A percentile compares a stretch with the other conserved stretches of the same genome.
Conservation (phyloP, 2,329 filamentous ascomycete genomes). For the Trichoderma citrinoviride region DNA sequence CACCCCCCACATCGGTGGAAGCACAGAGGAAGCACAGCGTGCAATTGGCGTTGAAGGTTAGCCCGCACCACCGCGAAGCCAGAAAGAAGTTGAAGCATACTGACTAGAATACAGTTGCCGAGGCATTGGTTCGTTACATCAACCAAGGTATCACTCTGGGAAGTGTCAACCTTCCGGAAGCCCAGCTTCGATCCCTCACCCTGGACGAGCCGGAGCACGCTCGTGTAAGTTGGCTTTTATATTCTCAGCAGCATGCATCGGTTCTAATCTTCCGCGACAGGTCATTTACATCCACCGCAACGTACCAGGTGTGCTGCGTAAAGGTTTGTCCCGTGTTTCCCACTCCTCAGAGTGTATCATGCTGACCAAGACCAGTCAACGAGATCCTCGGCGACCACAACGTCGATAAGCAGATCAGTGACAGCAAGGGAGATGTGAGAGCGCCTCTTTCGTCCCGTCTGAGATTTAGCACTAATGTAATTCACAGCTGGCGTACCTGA, state of each 20-base stretch:
- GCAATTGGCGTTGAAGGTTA: constrained; percentile 86
- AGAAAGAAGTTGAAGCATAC: not conserved
- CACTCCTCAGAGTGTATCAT: not conserved
- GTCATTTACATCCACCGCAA: constrained; percentile 97
- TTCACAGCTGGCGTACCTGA: constrained; percentile 77
- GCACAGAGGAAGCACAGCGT: constrained; percentile 94
- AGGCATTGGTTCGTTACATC: constrained; percentile 87
- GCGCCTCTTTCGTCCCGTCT: not conserved
- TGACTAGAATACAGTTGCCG: constrained; percentile 56
- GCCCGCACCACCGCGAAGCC: constrained; percentile 16
- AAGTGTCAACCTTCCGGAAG: constrained; percentile 96
- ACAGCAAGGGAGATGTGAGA: constrained; percentile 80
- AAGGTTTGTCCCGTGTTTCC: constrained; percentile 49
- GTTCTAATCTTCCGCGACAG: constrained; percentile 35
- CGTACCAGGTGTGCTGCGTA: constrained; percentile 88
- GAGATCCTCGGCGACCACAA: constrained; percentile 93
- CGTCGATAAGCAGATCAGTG: constrained; percentile 97
- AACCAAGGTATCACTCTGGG: constrained; percentile 91
- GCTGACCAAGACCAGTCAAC: constrained; percentile 62
- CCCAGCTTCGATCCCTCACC: constrained; percentile 83
- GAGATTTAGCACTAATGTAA: constrained; percentile 13
- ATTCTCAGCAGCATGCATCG: not conserved
- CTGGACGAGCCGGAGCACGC: constrained; percentile 86
- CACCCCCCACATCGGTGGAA: constrained; percentile 95
- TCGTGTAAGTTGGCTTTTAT: constrained; percentile 51